Evolutionary conservation across 331 rosid genomes (phyloP).

Genomic region (Acacia concinna): DNA sequence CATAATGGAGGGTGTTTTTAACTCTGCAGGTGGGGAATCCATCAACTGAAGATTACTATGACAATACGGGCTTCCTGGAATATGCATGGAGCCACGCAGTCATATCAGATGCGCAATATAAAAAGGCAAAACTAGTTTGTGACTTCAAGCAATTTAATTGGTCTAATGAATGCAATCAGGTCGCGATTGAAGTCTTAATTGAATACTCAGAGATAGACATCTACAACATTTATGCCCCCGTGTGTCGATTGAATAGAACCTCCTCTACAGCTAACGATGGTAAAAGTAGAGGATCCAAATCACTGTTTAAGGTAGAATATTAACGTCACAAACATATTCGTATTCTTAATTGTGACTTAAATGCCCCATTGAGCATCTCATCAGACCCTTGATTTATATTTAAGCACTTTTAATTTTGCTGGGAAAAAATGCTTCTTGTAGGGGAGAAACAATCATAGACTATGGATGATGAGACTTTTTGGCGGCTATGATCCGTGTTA

Average conservation of each 20-base stretch:
- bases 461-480: constrained; percentile 40
- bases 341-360: neutral
- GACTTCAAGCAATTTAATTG: constrained; percentile 44
- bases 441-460: constrained; percentile 35
- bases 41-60: constrained; percentile 46
- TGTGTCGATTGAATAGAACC: constrained; percentile 33
- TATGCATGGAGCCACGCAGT: constrained; percentile 69
- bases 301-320: constrained; percentile 38
- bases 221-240: constrained; percentile 55
- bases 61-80: constrained; percentile 43
- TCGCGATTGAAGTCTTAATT: constrained; percentile 26
- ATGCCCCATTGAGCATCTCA: no score
- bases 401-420: neutral
- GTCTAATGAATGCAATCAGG: constrained; percentile 47
- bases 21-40: constrained; percentile 54
- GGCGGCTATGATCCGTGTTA: constrained; percentile 61
- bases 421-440: constrained; percentile 13
- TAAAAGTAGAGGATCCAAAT: constrained; percentile 5
- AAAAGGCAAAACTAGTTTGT: constrained; percentile 48
- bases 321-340: neutral
- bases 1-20: neutral
- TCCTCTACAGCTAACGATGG: constrained; percentile 27
- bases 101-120: constrained; percentile 50
- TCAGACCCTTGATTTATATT: neutral
- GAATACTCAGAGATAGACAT: constrained; percentile 51